phyloP scores from a whole-genome alignment of 2,329 filamentous ascomycete genomes.

The Verticillium klebahnii region DNA sequence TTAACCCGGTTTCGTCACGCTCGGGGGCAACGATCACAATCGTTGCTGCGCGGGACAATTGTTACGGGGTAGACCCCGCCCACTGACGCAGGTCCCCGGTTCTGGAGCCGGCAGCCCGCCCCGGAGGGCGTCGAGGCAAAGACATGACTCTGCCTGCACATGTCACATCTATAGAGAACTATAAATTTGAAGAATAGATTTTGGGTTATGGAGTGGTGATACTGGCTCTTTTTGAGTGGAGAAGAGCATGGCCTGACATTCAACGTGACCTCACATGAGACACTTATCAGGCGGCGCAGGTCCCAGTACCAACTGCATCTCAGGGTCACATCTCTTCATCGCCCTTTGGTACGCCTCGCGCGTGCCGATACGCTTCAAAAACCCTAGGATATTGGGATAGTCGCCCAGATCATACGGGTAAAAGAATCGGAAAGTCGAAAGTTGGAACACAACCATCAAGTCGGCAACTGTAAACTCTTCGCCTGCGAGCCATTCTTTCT shows the following conservation, averaged over 20 bases:
- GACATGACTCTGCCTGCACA: too few relatives aligned
- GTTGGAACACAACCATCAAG: conserved; percentile 55
- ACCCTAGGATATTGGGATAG: conserved; percentile 39
- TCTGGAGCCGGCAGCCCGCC: too few relatives aligned
- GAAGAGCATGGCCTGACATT: too few relatives aligned
- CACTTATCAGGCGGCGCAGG: background rate
- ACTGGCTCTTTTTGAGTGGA: background rate
- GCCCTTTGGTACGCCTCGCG: conserved; percentile 43
- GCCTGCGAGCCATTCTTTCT: conserved; percentile 53
- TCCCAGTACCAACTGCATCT: conserved; percentile 23
- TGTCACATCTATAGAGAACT: too few relatives aligned
- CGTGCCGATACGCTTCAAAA: conserved; percentile 35
- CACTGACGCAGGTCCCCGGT: too few relatives aligned
- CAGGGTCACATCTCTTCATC: conserved; percentile 44
- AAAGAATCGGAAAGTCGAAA: conserved; percentile 59
- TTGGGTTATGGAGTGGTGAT: background rate
- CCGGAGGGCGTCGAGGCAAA: background rate
- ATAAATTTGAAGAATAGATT: too few relatives aligned
- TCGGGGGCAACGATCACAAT: too few relatives aligned
- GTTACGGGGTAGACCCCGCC: background rate
- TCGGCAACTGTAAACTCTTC: conserved; percentile 61
- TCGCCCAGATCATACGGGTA: conserved; percentile 32
- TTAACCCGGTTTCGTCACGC: too few relatives aligned
- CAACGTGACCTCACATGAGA: background rate
- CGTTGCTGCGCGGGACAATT: background rate